phyloP scores from a whole-genome alignment of 805 yeast genomes.

The Candida boleticola region DNA sequence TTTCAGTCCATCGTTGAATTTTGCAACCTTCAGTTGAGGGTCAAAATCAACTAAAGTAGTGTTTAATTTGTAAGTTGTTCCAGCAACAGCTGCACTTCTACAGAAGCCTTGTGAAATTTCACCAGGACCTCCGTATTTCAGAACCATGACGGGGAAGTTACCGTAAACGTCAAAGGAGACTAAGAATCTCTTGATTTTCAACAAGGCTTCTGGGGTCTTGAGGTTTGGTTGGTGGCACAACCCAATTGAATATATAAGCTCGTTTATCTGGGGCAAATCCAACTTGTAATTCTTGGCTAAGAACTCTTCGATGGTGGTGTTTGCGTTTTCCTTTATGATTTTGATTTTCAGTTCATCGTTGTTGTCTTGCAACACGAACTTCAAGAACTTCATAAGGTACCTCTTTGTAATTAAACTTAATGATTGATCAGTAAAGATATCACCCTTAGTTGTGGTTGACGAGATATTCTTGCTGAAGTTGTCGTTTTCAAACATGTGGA shows the following conservation, averaged over 20 bases:
- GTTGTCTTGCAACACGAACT: constrained; percentile 63
- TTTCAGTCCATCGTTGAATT: constrained; percentile 69
- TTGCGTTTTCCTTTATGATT: constrained; percentile 54
- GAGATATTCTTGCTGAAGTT: constrained; percentile 76
- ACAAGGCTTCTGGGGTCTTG: constrained; percentile 70
- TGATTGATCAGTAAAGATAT: constrained; percentile 86
- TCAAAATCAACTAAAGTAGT: constrained; percentile 67
- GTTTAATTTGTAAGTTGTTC: constrained; percentile 86
- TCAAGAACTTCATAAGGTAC: constrained; percentile 84
- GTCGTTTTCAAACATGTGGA: constrained; percentile 94
- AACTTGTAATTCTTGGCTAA: constrained; percentile 65
- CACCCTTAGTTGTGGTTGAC: constrained; percentile 72
- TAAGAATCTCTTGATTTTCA: constrained; percentile 79
- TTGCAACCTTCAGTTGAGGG: constrained; percentile 62
- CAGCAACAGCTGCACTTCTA: constrained; percentile 97
- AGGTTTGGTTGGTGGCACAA: constrained; percentile 62
- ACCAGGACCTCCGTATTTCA: constrained; percentile 95
- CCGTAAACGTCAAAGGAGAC: constrained; percentile 90
- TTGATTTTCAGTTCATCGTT: constrained; percentile 61
- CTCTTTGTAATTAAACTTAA: constrained; percentile 75
- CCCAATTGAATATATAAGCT: constrained; percentile 84
- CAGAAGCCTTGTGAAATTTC: constrained; percentile 96
- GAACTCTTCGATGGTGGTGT: constrained; percentile 57
- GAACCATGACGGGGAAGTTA: constrained; percentile 85
- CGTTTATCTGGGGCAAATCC: constrained; percentile 72